These are phyloP conservation scores for Emericellopsis terricola DNA, from an alignment of 495 filamentous ascomycete genomes.

Conservation along the genomic window DNA sequence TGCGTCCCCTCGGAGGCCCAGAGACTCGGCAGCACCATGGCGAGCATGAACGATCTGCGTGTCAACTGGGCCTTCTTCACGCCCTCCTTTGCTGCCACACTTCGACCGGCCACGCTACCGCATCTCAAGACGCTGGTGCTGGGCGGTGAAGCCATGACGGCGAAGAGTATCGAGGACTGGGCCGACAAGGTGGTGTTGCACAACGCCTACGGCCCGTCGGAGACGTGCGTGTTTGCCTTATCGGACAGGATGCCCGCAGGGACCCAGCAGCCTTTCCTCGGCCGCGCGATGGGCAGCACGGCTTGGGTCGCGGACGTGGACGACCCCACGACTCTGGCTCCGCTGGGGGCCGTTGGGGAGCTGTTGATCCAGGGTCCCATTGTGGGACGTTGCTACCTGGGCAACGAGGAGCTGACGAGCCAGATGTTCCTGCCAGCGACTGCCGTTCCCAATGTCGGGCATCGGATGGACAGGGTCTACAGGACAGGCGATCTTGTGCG, in stretches of 20 bases:
- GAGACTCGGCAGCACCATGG: conserved; percentile 16
- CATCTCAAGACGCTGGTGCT: conserved; percentile 15
- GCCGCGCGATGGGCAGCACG: not conserved
- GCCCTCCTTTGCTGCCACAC: conserved; percentile 21
- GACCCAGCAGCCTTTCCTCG: not conserved
- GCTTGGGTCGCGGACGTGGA: conserved; percentile 36
- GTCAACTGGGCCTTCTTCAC: conserved; percentile 32
- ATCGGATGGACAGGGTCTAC: conserved; percentile 51
- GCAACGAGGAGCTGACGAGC: too few species aligned
- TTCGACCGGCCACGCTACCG: conserved; percentile 16
- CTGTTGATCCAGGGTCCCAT: conserved; percentile 38
- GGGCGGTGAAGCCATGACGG: conserved; percentile 6
- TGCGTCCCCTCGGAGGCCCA: conserved; percentile 29
- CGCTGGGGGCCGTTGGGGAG: conserved; percentile 38
- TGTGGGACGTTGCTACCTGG: conserved; percentile 29
- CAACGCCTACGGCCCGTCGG: conserved; percentile 1
- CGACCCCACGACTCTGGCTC: conserved; percentile 29
- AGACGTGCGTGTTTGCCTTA: not conserved
- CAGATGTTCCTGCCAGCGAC: too few species aligned
- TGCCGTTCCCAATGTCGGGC: too few species aligned
- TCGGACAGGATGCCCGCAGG: not conserved
- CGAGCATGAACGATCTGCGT: conserved; percentile 22
- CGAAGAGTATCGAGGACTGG: not conserved
- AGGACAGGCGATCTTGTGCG: conserved; percentile 48
- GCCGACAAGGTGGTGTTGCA: conserved; percentile 5